These are phyloP conservation scores for Aspergillus bertholletiae DNA, from an alignment of 495 filamentous ascomycete species.

Conservation along the genomic window DNA sequence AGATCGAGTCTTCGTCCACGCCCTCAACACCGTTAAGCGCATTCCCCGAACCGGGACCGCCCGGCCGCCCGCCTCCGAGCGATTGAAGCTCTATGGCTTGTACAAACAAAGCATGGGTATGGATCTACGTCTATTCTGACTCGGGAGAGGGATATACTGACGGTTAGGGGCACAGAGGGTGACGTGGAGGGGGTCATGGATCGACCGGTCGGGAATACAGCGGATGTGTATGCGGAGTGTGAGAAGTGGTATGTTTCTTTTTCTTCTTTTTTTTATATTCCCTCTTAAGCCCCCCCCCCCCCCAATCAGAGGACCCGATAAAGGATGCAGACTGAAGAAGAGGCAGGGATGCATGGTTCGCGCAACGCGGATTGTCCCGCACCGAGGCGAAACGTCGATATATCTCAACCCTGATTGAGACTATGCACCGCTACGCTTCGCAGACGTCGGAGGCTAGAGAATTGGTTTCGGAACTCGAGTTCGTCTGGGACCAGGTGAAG, in stretches of 20 bases:
- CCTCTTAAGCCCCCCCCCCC: no score
- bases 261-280: no score
- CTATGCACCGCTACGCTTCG: constrained; percentile 90
- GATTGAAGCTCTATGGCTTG: constrained; percentile 89
- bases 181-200: constrained; percentile 93
- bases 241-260: constrained; percentile 54
- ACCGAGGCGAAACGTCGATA: constrained; percentile 95
- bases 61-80: constrained; percentile 79
- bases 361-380: constrained; percentile 70
- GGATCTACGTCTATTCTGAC: not conserved
- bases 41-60: constrained; percentile 89
- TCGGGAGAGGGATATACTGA: not conserved
- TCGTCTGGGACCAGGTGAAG: constrained; percentile 97
- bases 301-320: no score
- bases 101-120: constrained; percentile 96
- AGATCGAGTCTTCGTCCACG: constrained; percentile 99
- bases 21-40: constrained; percentile 95
- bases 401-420: constrained; percentile 88
- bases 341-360: constrained; percentile 82
- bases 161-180: constrained; percentile 63
- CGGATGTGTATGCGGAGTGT: constrained; percentile 51
- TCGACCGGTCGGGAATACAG: constrained; percentile 59
- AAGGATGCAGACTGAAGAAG: not conserved
- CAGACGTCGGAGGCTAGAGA: constrained; percentile 80
- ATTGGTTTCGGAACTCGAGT: constrained; percentile 91